Conservation (phyloP, 257 asterid genomes). For the Scutellaria galericulata region DNA sequence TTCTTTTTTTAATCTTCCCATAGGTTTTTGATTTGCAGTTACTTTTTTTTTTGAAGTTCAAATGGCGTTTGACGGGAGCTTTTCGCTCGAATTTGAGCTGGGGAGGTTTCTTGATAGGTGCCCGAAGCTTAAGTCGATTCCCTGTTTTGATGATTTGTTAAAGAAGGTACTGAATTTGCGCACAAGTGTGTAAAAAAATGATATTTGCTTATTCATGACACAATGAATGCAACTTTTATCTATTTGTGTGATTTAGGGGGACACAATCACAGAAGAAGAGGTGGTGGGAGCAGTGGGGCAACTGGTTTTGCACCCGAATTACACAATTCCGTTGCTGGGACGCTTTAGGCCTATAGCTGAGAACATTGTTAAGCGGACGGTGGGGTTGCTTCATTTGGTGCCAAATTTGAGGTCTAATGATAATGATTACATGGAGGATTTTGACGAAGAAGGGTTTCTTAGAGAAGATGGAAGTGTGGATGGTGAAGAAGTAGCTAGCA, state of each 20-base stretch:
- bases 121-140: slow-evolving; percentile 60
- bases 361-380: slow-evolving; percentile 58
- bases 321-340: slow-evolving; percentile 81
- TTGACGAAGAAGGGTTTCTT: slow-evolving; percentile 54
- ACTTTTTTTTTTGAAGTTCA: background rate
- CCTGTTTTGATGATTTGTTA: slow-evolving; percentile 49
- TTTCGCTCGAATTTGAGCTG: slow-evolving; percentile 60
- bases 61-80: slow-evolving; percentile 84
- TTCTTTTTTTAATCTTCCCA: background rate
- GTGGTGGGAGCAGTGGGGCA: slow-evolving; percentile 68
- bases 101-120: slow-evolving; percentile 63
- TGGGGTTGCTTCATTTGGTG: slow-evolving; percentile 63
- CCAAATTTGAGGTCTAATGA: slow-evolving; percentile 58
- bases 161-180: slow-evolving; percentile 55
- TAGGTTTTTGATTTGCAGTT: slow-evolving; percentile 10
- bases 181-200: background rate
- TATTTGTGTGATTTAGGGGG: slow-evolving; percentile 54
- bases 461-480: slow-evolving; percentile 54
- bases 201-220: slow-evolving; percentile 1
- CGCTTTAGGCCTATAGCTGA: slow-evolving; percentile 80
- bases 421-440: slow-evolving; percentile 44
- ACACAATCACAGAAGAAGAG: slow-evolving; percentile 64
- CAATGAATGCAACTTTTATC: slow-evolving; percentile 3
- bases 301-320: slow-evolving; percentile 78
- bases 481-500: slow-evolving; percentile 41